These are phyloP conservation scores for Chytriomyces hyalinus DNA, from an alignment of 192 early-diverging fungal species.

Conservation along the genomic window DNA sequence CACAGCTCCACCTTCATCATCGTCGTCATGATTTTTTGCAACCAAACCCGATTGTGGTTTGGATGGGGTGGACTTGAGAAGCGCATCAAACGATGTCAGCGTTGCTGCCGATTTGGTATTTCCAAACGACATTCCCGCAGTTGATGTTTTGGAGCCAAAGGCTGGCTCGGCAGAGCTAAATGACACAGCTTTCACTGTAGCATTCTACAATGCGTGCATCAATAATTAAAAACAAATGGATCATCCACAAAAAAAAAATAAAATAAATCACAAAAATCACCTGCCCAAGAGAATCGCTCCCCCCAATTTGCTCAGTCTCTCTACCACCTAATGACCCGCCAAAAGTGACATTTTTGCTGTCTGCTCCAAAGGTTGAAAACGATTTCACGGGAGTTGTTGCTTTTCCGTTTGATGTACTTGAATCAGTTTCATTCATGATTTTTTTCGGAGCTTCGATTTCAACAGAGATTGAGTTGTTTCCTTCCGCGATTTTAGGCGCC, in stretches of 20 bases:
- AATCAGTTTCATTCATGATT: too few species aligned
- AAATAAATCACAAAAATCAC: neutral
- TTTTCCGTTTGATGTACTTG: too few species aligned
- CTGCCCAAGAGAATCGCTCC: constrained; percentile 3
- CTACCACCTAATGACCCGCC: constrained; percentile 28
- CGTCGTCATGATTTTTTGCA: neutral
- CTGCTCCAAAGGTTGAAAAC: neutral
- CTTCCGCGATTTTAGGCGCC: too few species aligned
- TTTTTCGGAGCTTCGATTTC: too few species aligned
- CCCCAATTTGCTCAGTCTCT: neutral
- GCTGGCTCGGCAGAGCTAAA: constrained; percentile 14
- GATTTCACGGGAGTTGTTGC: neutral
- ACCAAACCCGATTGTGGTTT: neutral
- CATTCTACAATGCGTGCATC: constrained; percentile 1
- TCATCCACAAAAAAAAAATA: neutral
- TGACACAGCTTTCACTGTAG: constrained; percentile 23
- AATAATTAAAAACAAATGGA: neutral
- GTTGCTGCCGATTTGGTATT: neutral
- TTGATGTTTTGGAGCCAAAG: constrained; percentile 17
- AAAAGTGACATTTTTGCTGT: neutral
- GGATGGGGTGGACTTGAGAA: neutral
- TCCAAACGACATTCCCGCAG: constrained; percentile 12
- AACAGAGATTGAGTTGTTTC: too few species aligned
- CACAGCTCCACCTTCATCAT: constrained; percentile 12
- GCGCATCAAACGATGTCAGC: neutral